These are phyloP conservation scores for Theobroma grandiflorum DNA, from an alignment of 441 rosid genomes.

Conservation along the genomic window DNA sequence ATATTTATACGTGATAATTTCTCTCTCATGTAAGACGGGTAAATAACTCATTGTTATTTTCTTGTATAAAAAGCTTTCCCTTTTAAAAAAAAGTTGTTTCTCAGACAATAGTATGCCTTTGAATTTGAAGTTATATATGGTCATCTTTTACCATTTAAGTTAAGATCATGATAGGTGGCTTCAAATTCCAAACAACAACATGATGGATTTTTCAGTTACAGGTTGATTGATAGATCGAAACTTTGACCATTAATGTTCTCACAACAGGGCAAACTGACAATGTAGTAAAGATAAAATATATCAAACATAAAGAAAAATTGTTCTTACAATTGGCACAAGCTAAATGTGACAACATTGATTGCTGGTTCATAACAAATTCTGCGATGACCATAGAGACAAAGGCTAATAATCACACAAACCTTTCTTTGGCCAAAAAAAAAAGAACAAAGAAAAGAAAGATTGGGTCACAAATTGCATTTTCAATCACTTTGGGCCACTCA, in stretches of 20 bases:
- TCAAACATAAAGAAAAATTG: background rate
- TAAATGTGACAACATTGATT: background rate
- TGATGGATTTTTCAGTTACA: background rate
- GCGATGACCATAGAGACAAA: background rate
- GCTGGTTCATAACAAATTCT: constrained; percentile 9
- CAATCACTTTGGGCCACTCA: constrained; percentile 13
- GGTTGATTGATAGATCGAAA: background rate
- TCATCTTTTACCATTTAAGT: too few relatives aligned
- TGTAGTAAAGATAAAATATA: background rate
- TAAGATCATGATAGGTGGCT: background rate
- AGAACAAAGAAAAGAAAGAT: background rate
- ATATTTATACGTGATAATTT: too few relatives aligned
- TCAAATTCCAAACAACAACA: background rate
- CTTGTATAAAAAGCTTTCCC: too few relatives aligned
- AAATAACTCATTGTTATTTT: too few relatives aligned
- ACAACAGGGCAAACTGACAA: background rate
- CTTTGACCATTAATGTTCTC: background rate
- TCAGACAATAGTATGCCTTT: too few relatives aligned
- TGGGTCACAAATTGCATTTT: background rate
- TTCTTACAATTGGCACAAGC: background rate
- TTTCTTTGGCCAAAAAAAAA: background rate
- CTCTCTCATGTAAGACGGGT: too few relatives aligned
- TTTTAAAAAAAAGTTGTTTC: too few relatives aligned
- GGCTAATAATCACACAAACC: background rate
- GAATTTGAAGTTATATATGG: too few relatives aligned